Percentiles rank a stretch among this genome's conserved stretches.
Conservation (phyloP, 441 rosid species). For the Syzygium malaccense region DNA sequence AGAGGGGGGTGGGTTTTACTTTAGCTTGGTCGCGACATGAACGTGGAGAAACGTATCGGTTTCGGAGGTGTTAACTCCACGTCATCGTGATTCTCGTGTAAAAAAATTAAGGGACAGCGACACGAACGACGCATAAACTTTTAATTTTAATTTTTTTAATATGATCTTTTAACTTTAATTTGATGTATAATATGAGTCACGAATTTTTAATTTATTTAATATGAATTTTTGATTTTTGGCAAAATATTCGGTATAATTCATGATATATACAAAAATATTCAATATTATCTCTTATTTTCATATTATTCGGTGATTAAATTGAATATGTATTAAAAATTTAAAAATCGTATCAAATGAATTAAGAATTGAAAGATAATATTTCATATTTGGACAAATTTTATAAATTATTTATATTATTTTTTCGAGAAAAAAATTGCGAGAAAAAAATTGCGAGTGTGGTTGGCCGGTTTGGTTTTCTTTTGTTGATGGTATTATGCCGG, state of each 20-base stretch:
- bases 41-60: neutral
- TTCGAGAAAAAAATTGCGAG: neutral
- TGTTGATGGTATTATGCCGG: neutral
- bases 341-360: neutral
- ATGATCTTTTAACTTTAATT: too few species aligned
- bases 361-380: fast-evolving
- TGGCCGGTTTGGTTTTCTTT: neutral
- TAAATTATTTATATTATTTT: neutral
- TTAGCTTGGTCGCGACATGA: neutral
- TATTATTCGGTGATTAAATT: too few species aligned
- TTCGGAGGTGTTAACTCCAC: neutral
- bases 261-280: too few species aligned
- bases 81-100: neutral
- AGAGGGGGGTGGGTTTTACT: neutral
- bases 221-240: fast-evolving
- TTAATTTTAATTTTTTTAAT: too few species aligned
- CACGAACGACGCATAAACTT: too few species aligned
- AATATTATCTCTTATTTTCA: too few species aligned
- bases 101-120: neutral
- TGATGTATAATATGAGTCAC: too few species aligned
- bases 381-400: fast-evolving
- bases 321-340: neutral
- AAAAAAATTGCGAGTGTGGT: neutral
- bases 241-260: fast-evolving
- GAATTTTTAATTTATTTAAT: too few species aligned